Percentiles rank a stretch among this genome's conserved stretches.
These are phyloP conservation scores for Fusarium mundagurra DNA, from an alignment of 2,329 filamentous ascomycete genomes.

Conservation along the genomic window DNA sequence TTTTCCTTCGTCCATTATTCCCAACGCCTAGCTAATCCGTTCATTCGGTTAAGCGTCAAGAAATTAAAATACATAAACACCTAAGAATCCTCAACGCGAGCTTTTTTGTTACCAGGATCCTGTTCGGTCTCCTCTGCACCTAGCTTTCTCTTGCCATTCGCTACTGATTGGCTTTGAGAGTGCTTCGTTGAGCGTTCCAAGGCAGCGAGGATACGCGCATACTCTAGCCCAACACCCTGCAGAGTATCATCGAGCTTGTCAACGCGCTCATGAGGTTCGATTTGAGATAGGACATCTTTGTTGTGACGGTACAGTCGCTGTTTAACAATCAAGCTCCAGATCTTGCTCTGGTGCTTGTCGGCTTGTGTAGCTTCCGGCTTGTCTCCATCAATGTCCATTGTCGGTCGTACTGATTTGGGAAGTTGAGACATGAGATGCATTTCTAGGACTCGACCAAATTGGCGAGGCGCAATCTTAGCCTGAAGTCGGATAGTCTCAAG, in stretches of 20 bases:
- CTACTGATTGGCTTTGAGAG: slow-evolving; percentile 18
- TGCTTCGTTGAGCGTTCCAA: slow-evolving; percentile 53
- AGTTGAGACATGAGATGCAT: slow-evolving; percentile 76
- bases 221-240: slow-evolving; percentile 75
- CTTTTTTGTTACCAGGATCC: slow-evolving; percentile 58
- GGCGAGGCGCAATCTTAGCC: slow-evolving; percentile 78
- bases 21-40: slow-evolving; percentile 22
- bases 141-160: slow-evolving; percentile 60
- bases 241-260: slow-evolving; percentile 78
- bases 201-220: slow-evolving; percentile 69
- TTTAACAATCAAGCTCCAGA: slow-evolving; percentile 82
- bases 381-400: slow-evolving; percentile 55
- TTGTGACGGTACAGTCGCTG: slow-evolving; percentile 81
- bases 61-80: background rate
- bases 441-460: slow-evolving; percentile 79
- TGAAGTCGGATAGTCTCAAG: slow-evolving; percentile 67
- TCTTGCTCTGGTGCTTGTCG: slow-evolving; percentile 70
- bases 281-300: slow-evolving; percentile 73
- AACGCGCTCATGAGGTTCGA: slow-evolving; percentile 74
- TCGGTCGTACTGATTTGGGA: slow-evolving; percentile 64
- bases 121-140: slow-evolving; percentile 40
- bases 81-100: slow-evolving; percentile 51
- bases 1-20: slow-evolving; percentile 19
- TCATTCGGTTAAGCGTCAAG: background rate
- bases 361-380: slow-evolving; percentile 58